phyloP scores from a whole-genome alignment of 1,139 yeast species.

The Yamadazyma friedrichii region DNA sequence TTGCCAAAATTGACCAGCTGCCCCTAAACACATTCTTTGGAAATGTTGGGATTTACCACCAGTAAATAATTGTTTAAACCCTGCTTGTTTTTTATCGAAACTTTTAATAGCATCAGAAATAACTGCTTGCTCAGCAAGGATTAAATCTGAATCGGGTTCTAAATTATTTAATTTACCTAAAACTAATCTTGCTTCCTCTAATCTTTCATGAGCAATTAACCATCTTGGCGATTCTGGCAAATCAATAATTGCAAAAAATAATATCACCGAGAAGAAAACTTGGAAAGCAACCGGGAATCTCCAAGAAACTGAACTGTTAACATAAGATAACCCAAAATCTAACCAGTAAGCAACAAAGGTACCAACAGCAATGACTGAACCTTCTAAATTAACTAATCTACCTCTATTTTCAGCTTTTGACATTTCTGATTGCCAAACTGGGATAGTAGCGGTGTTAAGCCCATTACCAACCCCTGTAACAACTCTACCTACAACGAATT shows the following conservation, averaged over 20 bases:
- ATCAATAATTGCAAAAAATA: slow-evolving; percentile 34
- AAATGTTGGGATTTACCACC: slow-evolving; percentile 60
- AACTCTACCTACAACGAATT: slow-evolving; percentile 71
- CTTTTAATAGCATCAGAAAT: slow-evolving; percentile 44
- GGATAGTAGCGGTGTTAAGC: slow-evolving; percentile 74
- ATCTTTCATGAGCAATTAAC: slow-evolving; percentile 55
- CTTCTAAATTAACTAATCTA: slow-evolving; percentile 65
- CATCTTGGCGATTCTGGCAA: slow-evolving; percentile 78
- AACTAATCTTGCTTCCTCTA: slow-evolving; percentile 47
- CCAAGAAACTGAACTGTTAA: slow-evolving; percentile 42
- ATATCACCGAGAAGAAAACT: slow-evolving; percentile 36
- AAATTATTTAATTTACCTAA: slow-evolving; percentile 41
- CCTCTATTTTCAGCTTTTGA: slow-evolving; percentile 74
- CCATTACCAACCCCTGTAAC: slow-evolving; percentile 82
- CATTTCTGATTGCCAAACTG: slow-evolving; percentile 81
- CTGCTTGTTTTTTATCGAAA: slow-evolving; percentile 36
- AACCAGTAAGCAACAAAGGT: slow-evolving; percentile 75
- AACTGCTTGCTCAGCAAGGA: slow-evolving; percentile 42
- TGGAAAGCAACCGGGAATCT: slow-evolving; percentile 50
- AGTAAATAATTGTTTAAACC: slow-evolving; percentile 51
- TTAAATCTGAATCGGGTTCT: slow-evolving; percentile 41
- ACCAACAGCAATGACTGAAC: slow-evolving; percentile 70
- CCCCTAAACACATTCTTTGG: slow-evolving; percentile 58
- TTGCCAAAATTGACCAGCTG: slow-evolving; percentile 58
- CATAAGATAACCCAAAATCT: slow-evolving; percentile 69